Conservation (phyloP, 2,329 filamentous ascomycete genomes). For the Cadophora luteo-olivacea region DNA sequence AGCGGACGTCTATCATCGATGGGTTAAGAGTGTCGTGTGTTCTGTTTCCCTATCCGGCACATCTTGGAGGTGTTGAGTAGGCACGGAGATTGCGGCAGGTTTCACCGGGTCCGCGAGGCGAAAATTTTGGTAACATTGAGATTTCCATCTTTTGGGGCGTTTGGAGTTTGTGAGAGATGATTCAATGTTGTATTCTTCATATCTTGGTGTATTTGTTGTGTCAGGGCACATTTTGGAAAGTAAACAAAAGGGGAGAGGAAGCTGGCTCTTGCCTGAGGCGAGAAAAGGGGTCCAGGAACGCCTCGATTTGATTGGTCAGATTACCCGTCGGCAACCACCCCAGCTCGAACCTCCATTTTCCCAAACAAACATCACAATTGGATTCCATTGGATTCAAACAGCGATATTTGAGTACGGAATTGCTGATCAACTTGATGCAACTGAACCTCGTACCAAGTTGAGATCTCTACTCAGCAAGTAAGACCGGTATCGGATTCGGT, state of each 20-base stretch:
- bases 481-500: constrained; percentile 15
- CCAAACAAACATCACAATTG: neutral
- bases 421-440: neutral
- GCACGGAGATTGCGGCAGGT: constrained; percentile 11
- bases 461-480: neutral
- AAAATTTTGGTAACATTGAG: neutral
- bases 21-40: constrained; percentile 21
- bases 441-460: neutral
- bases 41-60: constrained; percentile 14
- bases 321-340: neutral
- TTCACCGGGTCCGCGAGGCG: constrained; percentile 6
- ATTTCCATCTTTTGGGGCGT: neutral
- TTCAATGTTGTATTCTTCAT: neutral
- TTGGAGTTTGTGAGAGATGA: constrained; percentile 9
- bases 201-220: neutral
- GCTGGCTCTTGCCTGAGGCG: neutral
- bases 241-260: constrained; percentile 8
- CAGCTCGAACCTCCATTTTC: neutral
- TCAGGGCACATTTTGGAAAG: neutral
- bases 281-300: neutral
- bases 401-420: neutral
- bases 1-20: constrained; percentile 29
- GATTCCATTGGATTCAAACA: neutral
- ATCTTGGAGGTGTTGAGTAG: neutral
- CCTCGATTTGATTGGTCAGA: neutral